Conservation (phyloP, 805 yeast species). For the Debaryomyces prosopidis region DNA sequence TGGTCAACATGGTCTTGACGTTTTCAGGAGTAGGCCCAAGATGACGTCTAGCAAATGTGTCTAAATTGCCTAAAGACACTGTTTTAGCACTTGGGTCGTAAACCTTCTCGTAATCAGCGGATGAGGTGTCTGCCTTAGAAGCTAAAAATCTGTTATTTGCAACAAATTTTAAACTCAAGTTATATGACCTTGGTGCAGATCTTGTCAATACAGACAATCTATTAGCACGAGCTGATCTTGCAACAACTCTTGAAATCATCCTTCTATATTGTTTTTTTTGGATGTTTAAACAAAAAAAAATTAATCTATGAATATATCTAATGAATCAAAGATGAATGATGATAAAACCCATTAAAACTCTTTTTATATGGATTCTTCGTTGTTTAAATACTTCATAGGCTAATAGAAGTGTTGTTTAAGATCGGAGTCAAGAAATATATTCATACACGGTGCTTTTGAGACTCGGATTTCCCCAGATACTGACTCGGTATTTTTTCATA, state of each 20-base stretch:
- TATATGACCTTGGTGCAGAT: neutral
- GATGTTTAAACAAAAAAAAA: neutral
- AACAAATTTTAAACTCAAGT: constrained; percentile 1
- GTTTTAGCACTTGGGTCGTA: constrained; percentile 40
- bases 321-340: neutral
- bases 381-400: neutral
- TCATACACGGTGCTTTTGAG: neutral
- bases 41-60: constrained; percentile 88
- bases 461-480: neutral
- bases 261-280: neutral
- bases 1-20: constrained; percentile 62
- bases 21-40: constrained; percentile 75
- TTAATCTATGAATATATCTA: neutral
- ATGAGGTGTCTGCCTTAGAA: constrained; percentile 52
- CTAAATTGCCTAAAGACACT: constrained; percentile 46
- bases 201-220: constrained; percentile 1
- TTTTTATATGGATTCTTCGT: neutral
- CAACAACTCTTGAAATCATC: constrained; percentile 1
- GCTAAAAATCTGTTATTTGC: constrained; percentile 12
- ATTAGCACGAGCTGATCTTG: constrained; percentile 2
- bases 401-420: too few relatives aligned
- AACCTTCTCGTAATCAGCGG: constrained; percentile 49
- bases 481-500: neutral
- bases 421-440: neutral
- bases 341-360: too few relatives aligned